Evolutionary conservation across 306 rosid genomes (phyloP), one percentile per base, ranked within the genome.

Genomic region (Cotoneaster glaucophyllus): DNA sequence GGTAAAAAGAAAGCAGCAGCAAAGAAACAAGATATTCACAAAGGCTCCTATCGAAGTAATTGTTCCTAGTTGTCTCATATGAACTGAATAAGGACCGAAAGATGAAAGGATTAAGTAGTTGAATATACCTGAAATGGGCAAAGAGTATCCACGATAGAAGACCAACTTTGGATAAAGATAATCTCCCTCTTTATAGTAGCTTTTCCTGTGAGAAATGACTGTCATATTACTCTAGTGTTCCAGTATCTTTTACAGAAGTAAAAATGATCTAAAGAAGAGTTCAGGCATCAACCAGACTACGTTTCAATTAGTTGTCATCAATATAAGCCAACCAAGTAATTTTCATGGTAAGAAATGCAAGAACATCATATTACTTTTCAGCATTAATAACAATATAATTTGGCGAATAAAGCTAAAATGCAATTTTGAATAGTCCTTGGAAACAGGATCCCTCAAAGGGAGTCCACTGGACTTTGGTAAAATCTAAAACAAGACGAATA

Each of bases 71-170:
- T 31, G 45, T 70, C 62, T 69, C 54, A n/a, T 52, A 45, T 41
- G 67, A 74, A 71, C 58, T 76, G 76, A 65, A 25, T 34, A 73
- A 44, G 48, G 77, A 59, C 29, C 65, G 19, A 54, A 56, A 63
- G 69, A 80, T 21, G 39, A 68, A 11, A 32, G 73, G n/a, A n/a
- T n/a, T n/a, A n/a, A n/a, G n/a, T 54, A 67, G 45, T 28, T 58
- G 50, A 54, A 81, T 37, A 18, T 81, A 95, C 98, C 98, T 87
- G 88, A 96, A 96, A 90, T 96, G 99, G 41, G 98, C 90, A 63
- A 77, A 50, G 98, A 96, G 84, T 96, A 96, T 56, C 99, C 99
- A 18, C 99, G 95, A 74, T 96, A 92, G 85, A 92, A 87, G 65
- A 96, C 91, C 70, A 84, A 73, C 84, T 92, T 71, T 32, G 97